Evolutionary conservation across 2,329 filamentous ascomycete species (phyloP).

Genomic region (Apiospora aurea): DNA sequence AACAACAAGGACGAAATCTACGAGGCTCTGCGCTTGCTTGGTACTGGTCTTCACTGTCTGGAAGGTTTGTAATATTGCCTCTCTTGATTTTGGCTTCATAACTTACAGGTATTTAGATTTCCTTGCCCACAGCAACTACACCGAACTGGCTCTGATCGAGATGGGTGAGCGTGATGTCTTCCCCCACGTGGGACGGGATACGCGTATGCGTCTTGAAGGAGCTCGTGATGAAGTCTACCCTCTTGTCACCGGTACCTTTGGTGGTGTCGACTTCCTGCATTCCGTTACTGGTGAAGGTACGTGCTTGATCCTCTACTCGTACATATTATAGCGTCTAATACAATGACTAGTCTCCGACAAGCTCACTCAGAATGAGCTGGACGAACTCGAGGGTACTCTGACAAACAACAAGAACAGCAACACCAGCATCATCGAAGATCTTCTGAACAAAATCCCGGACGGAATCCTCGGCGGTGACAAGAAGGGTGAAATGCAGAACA

Average conservation of each 20-base stretch:
- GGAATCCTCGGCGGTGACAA: constrained; percentile 82
- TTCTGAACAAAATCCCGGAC: constrained; percentile 82
- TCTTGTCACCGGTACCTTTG: constrained; percentile 89
- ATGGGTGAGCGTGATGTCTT: constrained; percentile 83
- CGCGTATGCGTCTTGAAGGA: constrained; percentile 73
- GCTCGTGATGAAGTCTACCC: constrained; percentile 75
- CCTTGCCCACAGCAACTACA: constrained; percentile 93
- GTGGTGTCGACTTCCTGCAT: constrained; percentile 92
- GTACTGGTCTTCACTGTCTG: constrained; percentile 87
- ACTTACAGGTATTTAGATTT: constrained; percentile 63
- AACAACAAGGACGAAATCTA: constrained; percentile 79
- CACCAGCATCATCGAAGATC: constrained; percentile 77
- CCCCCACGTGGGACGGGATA: constrained; percentile 82
- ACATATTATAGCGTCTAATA: background rate
- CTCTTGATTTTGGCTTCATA: constrained; percentile 24
- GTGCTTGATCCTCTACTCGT: constrained; percentile 24
- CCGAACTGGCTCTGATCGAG: constrained; percentile 86
- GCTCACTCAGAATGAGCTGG: constrained; percentile 87
- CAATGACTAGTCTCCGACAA: constrained; percentile 76
- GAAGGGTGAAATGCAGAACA: constrained; percentile 77
- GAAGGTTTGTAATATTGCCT: constrained; percentile 61
- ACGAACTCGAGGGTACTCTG: constrained; percentile 86
- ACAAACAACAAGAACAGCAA: constrained; percentile 68
- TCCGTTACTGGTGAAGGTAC: constrained; percentile 76
- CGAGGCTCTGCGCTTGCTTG: constrained; percentile 85